Evolutionary conservation across 2,329 filamentous ascomycete genomes (phyloP), one percentile per base, ranked within the genome.

Genomic region (Apiospora koreana): DNA sequence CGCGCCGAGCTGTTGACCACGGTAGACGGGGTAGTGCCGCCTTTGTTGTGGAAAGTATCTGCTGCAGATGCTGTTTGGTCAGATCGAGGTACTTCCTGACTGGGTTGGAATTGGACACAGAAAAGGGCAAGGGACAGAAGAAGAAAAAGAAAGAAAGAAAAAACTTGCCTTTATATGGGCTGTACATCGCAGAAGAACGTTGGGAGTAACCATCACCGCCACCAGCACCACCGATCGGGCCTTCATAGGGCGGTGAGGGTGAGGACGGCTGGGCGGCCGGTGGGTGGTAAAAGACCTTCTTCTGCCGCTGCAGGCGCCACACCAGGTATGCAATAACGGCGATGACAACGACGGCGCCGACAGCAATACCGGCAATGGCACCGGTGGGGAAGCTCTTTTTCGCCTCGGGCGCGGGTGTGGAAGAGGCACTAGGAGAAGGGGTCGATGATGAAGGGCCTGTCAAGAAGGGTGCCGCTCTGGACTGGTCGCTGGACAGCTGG

Each of bases 401-500:
- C 21, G 45, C 41, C 12, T 43, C 41, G 12, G 45, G 10, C 6
- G 65, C 23, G 25, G 25, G 4, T 1, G 65, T 35, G 25, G 43
- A 2, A 2, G 65, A 23, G n/a, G n/a, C 12, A n/a, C 16, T 43
- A 35, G 35, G 12, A 6, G 31, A n/a, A 8, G 64, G 8, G 16
- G 23, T 8, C 28, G 23, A 18, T 25, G 65, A 16, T 28, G 65
- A 50, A 3, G 43, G 8, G 1, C 16, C 50, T 21, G 58, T 64
- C 45, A 77, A 50, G 18, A 31, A 46, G 7, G 74, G 75, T 4
- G 66, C 68, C 1, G 67, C 67, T 8, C 75, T 62, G 58, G 73
- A 38, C 3, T 41, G 28, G 1, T 62, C 38, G 66, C 31, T 50
- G 45, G 66, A 50, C 8, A 68, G 66, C 42, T 25, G 23, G 16